Conservation (phyloP, 108 stramenopile species). For the Pseudonitzschia multiseries region DNA sequence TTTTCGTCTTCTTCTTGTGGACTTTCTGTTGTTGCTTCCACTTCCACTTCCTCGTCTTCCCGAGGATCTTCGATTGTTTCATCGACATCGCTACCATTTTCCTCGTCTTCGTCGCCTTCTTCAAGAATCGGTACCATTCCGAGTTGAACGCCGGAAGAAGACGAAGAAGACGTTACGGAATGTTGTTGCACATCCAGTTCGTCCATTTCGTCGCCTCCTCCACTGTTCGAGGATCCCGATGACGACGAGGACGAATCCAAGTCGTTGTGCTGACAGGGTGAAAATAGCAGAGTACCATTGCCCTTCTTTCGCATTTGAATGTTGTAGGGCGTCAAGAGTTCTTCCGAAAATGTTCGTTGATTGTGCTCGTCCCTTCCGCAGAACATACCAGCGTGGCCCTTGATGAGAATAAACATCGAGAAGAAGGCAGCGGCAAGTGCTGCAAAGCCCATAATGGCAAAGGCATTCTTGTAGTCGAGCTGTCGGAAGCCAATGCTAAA, state of each 20-base stretch:
- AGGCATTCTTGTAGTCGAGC: slow-evolving; percentile 44
- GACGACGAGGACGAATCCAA: not conserved
- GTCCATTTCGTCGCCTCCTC: not conserved
- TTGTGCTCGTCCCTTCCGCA: slow-evolving; percentile 35
- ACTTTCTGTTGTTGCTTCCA: not conserved
- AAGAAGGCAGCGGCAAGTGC: slow-evolving; percentile 46
- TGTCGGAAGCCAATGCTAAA: slow-evolving; percentile 59
- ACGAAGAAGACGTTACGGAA: not conserved
- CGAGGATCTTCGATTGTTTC: no score
- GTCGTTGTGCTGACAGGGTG: not conserved
- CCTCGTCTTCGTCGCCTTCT: slow-evolving; percentile 5
- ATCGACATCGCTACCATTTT: not conserved
- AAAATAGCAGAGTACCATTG: not conserved
- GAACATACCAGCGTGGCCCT: slow-evolving; percentile 66
- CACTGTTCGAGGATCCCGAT: slow-evolving; percentile 1
- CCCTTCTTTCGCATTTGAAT: not conserved
- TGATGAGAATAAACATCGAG: slow-evolving; percentile 62
- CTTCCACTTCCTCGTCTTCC: not conserved
- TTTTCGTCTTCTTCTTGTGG: no score
- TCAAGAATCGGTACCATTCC: slow-evolving; percentile 6
- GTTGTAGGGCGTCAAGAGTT: slow-evolving; percentile 2
- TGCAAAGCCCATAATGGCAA: slow-evolving; percentile 45
- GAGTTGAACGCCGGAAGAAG: not conserved
- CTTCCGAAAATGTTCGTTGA: slow-evolving; percentile 22
- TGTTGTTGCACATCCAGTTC: not conserved